Evolutionary conservation across 805 yeast species (phyloP), one percentile per base, ranked within the genome.

Genomic region (Torulaspora indica): DNA sequence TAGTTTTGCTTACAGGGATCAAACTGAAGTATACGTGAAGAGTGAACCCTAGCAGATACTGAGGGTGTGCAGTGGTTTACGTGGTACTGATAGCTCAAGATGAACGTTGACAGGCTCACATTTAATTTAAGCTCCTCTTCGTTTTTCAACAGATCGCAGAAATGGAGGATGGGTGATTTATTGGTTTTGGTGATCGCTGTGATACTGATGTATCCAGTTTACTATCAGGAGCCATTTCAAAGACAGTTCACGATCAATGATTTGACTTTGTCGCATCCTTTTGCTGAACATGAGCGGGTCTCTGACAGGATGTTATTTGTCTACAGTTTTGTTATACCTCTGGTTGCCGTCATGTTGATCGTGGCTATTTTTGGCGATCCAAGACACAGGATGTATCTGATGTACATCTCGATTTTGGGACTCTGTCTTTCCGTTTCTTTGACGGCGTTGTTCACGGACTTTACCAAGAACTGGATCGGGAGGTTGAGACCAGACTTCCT

Each of bases 401-500:
- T 82, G 10, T 82, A 78, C 56, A 66, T 82, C 14, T 79, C 95
- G 0, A 47, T 81, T 0, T 52, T 90, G 18, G 96, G 96, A 1
- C 70, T 86, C 20, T 61, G 69, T 8, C 64, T 86, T 1, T 72
- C 89, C 0, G 69, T 84, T 45, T 71, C 78, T 14, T 65, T 81
- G 10, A 78, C 85, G 23, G 72, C 79, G 33, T 68, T 82, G 23
- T 57, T 84, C 40, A 86, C 95, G 3, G 87, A 87, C 57, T 69
- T 81, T 12, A 61, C 87, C 47, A 91, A 91, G 68, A 80, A 83
- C 58, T 79, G 85, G 79, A 78, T 91, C 43, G 97, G 96, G 4
- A 76, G 96, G 59, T 86, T 83, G 49, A 73, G 98, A 47, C 98
- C 98, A 0, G 98, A 91, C 65, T 86, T 90, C 60, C 66, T 91